Evolutionary conservation across 768 basidiomycete genomes (phyloP), one percentile per base, ranked within the genome.

Genomic region (Lactarius sp.): DNA sequence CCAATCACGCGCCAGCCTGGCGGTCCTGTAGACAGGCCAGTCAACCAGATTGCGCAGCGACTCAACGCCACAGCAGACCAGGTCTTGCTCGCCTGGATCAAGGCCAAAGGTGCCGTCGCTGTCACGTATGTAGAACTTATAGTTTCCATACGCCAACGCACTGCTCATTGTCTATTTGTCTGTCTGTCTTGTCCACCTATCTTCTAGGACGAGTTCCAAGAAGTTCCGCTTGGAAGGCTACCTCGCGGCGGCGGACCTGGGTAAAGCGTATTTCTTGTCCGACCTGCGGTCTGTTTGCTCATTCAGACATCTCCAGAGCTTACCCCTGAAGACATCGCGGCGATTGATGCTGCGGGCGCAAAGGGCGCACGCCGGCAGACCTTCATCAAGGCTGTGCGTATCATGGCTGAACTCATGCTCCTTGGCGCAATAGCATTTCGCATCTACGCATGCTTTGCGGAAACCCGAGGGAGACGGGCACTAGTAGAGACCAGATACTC

Each of bases 41-140:
- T 90, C 50, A 75, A 77, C 41, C 72, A 74, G 16, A 85, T 88
- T 41, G 82, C 86, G 0, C 70, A 75, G 9, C 75, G 80, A 6
- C 77, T 83, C 27, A 75, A 77, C 8, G 82, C 78, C 18, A 80
- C 80, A 3, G 75, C 80, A 1, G 88, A 88, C 61, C 88, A 91
- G 70, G 80, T 89, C 9, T 75, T 90, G 5, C 77, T 90, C 8
- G 86, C 87, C 0, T 89, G 88, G 88, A 80, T 82, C 5, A 87
- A 84, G 69, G 77, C 81, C 6, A 90, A 91, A 71, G 85, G 83
- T 10, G 82, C 81, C 0, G 81, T 88, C 5, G 79, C 80, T 31
- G 79, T 88, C 66, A 89, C 85, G 83, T 88, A 71, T 27, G 75
- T 27, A 0, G 33, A 27, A 22, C 46, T 51, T 37, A 59, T 54